Conservation (phyloP, 371 early-diverging fungal genomes). For the Capillidium heterosporum region DNA sequence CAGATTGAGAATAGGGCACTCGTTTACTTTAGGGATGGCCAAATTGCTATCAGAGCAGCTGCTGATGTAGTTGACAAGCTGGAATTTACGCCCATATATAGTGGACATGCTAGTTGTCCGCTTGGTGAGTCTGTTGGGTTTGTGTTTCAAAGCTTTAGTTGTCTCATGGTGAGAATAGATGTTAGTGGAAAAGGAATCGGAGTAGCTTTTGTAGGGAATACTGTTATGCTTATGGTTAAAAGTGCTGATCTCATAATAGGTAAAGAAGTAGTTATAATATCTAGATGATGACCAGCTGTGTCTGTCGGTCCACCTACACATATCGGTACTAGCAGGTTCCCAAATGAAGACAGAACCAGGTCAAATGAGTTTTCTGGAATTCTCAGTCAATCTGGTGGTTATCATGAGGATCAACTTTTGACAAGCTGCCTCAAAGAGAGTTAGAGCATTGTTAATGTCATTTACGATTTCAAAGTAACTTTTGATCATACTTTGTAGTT, state of each 20-base stretch:
- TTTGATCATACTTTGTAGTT: background rate
- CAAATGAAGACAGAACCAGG: slow-evolving; percentile 76
- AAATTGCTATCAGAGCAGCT: background rate
- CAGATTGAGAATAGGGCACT: too few species aligned
- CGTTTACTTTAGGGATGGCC: too few species aligned
- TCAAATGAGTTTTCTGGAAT: slow-evolving; percentile 50
- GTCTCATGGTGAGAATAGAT: too few species aligned
- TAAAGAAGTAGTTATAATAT: slow-evolving; percentile 55
- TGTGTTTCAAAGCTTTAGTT: background rate
- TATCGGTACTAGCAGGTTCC: slow-evolving; percentile 75
- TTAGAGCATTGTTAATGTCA: background rate
- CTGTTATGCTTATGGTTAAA: too few species aligned
- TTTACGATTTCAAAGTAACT: background rate
- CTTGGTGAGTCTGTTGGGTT: background rate
- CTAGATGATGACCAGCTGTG: slow-evolving; percentile 73
- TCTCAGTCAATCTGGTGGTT: slow-evolving; percentile 36
- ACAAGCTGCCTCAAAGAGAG: background rate
- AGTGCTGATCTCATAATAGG: slow-evolving; percentile 51
- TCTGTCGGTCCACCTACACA: slow-evolving; percentile 85
- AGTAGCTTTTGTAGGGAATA: too few species aligned
- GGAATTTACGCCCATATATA: background rate
- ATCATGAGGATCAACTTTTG: background rate
- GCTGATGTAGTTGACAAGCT: background rate
- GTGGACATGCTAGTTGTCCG: background rate
- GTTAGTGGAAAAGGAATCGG: too few species aligned